Evolutionary conservation across 1,284 basidiomycete species (phyloP).

Genomic region (Austroboletus niveus): DNA sequence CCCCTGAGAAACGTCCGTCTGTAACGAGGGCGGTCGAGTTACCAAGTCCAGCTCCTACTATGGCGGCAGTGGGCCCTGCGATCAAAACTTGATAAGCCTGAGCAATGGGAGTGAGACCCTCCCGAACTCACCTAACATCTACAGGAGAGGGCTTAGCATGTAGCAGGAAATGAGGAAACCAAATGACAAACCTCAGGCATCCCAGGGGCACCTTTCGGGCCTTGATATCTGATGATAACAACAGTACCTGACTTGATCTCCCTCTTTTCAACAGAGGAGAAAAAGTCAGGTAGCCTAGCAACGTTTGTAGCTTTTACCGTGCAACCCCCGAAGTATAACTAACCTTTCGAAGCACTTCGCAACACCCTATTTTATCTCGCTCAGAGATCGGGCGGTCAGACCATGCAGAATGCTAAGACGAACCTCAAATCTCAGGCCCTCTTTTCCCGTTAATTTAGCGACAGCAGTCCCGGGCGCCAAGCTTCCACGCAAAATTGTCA

Average conservation of each 20-base stretch:
- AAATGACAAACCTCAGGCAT: slow-evolving; percentile 79
- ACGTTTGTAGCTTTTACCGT: slow-evolving; percentile 2
- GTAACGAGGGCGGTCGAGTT: slow-evolving; percentile 92
- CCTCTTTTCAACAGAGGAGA: slow-evolving; percentile 78
- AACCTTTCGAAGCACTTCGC: slow-evolving; percentile 79
- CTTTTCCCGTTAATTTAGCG: slow-evolving; percentile 96
- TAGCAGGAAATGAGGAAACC: slow-evolving; percentile 7
- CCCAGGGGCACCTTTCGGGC: slow-evolving; percentile 93
- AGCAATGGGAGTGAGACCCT: not conserved
- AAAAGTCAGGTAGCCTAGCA: slow-evolving; percentile 76
- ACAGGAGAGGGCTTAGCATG: slow-evolving; percentile 5
- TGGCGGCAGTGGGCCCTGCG: slow-evolving; percentile 79
- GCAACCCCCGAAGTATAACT: not conserved
- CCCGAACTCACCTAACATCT: slow-evolving; percentile 47
- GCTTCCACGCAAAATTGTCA: slow-evolving; percentile 90
- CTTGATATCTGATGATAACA: slow-evolving; percentile 92
- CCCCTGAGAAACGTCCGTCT: slow-evolving; percentile 95
- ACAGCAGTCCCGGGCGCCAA: slow-evolving; percentile 91
- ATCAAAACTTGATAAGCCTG: slow-evolving; percentile 14
- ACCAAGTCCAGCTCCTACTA: slow-evolving; percentile 92
- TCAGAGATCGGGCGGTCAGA: slow-evolving; percentile 5
- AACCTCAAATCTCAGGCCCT: slow-evolving; percentile 85
- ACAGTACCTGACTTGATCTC: slow-evolving; percentile 85
- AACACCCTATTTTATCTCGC: slow-evolving; percentile 45
- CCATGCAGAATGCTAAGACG: slow-evolving; percentile 13